Percentiles rank a stretch among this genome's conserved stretches.
Evolutionary conservation across 1,284 basidiomycete genomes (phyloP).

Genomic region (Ustilago shanxiensis): DNA sequence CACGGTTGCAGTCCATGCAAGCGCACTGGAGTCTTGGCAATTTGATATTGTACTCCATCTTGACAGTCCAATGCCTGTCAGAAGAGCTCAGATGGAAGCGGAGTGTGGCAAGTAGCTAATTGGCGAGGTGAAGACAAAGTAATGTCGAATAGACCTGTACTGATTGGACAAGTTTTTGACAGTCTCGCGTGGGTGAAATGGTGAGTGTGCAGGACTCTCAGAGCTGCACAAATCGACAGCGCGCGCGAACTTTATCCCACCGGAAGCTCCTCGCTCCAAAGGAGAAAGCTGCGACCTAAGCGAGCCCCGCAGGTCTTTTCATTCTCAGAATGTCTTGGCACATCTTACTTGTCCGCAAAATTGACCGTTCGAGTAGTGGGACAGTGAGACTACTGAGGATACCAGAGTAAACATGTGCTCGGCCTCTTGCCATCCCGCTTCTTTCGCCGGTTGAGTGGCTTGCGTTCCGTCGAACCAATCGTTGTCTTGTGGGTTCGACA

Average conservation of each 20-base stretch:
- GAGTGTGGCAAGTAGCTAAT: background rate
- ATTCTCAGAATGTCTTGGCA: constrained; percentile 15
- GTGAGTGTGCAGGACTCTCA: background rate
- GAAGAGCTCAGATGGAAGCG: background rate
- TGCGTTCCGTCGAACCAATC: background rate
- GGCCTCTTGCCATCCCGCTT: background rate
- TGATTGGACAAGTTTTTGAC: constrained; percentile 2
- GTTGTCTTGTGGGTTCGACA: background rate
- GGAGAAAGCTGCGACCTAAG: background rate
- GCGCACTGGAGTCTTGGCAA: constrained; percentile 13
- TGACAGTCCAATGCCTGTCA: background rate
- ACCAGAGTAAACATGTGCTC: no score
- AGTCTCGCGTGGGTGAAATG: background rate
- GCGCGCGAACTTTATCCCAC: background rate
- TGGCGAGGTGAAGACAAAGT: background rate
- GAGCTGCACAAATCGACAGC: constrained; percentile 10
- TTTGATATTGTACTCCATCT: background rate
- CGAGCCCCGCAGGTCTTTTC: background rate
- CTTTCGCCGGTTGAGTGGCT: constrained; percentile 2
- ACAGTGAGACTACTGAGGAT: no score
- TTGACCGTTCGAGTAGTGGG: background rate
- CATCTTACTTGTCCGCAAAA: background rate
- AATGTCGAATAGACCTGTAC: background rate
- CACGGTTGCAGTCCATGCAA: background rate
- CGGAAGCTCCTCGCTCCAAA: no score